Evolutionary conservation across 2,329 filamentous ascomycete genomes (phyloP).

Genomic region (Fusarium tanahbumbuense): DNA sequence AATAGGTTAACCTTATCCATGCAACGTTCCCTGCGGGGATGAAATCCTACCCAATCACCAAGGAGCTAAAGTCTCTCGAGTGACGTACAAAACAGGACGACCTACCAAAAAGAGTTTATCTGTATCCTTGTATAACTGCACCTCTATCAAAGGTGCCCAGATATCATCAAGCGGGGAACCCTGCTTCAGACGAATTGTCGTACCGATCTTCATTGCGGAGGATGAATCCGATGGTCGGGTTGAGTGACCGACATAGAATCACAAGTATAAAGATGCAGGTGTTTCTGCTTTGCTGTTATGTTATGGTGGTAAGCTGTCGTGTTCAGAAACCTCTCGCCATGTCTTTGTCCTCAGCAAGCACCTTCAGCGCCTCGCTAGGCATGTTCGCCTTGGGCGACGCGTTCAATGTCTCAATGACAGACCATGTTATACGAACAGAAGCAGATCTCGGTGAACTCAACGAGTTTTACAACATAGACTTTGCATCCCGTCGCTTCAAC

Average conservation of each 20-base stretch:
- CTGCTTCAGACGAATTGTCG: constrained; percentile 13
- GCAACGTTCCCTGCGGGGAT: too few relatives aligned
- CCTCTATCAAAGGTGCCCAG: constrained; percentile 31
- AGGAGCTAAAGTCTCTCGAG: neutral
- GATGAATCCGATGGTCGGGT: constrained; percentile 16
- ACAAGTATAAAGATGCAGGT: neutral
- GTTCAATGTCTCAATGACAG: constrained; percentile 26
- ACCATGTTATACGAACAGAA: constrained; percentile 31
- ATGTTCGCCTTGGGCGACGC: constrained; percentile 7
- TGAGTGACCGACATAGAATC: neutral
- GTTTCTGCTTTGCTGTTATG: accelerated
- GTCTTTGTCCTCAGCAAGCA: constrained; percentile 8
- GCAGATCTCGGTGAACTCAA: constrained; percentile 24
- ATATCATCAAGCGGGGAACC: constrained; percentile 33
- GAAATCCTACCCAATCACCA: too few relatives aligned
- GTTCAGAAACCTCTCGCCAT: neutral
- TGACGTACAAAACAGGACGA: constrained; percentile 16
- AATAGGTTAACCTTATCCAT: neutral
- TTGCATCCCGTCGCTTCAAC: constrained; percentile 10
- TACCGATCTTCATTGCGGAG: constrained; percentile 18
- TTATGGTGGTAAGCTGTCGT: neutral
- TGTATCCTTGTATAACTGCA: constrained; percentile 11
- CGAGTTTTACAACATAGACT: constrained; percentile 30
- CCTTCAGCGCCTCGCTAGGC: neutral
- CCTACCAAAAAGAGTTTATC: constrained; percentile 32